Evolutionary conservation across 176 grass and related monocot species (phyloP).

Genomic region (Eremochloa ophiuroides): DNA sequence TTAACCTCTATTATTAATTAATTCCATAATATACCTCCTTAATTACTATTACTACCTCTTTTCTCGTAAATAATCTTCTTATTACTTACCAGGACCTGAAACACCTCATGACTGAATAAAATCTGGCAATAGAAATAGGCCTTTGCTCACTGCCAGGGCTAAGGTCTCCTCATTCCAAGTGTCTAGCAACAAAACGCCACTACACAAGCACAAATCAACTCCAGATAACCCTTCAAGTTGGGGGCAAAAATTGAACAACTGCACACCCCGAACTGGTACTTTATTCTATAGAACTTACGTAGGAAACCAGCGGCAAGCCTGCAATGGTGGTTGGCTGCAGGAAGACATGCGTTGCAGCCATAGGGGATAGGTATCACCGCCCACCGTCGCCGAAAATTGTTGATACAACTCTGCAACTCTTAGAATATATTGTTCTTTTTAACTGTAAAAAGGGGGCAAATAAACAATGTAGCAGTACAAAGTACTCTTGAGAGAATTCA

Average conservation of each 20-base stretch:
- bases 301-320: no score
- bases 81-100: no score
- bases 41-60: no score
- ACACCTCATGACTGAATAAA: background rate
- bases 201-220: background rate
- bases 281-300: background rate
- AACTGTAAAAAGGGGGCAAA: background rate
- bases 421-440: no score
- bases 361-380: no score
- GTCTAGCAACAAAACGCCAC: background rate
- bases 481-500: background rate
- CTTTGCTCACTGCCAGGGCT: background rate
- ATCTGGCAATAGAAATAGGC: background rate
- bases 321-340: no score
- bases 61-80: no score
- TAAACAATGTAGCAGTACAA: background rate
- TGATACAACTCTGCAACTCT: no score
- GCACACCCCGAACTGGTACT: background rate
- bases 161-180: background rate
- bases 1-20: background rate
- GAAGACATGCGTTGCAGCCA: no score
- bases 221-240: background rate
- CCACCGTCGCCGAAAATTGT: no score
- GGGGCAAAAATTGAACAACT: background rate
- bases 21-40: background rate